phyloP scores from a whole-genome alignment of 2,329 filamentous ascomycete genomes.

The Fusarium tricinctum region DNA sequence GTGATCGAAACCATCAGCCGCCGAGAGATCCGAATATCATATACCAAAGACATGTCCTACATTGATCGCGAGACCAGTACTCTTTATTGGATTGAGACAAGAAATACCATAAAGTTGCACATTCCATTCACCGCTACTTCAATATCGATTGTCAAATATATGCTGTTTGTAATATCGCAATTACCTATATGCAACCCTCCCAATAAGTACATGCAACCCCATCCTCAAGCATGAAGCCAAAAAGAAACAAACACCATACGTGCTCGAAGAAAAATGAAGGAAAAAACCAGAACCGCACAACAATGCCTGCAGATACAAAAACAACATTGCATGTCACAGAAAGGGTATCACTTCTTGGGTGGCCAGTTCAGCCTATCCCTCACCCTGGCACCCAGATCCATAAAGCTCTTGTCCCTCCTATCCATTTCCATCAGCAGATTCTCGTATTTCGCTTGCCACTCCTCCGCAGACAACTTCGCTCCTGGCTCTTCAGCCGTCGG shows the following conservation, averaged over 20 bases:
- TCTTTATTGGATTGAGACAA: neutral
- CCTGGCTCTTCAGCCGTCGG: conserved; percentile 28
- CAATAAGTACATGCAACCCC: conserved; percentile 1
- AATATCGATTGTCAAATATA: neutral
- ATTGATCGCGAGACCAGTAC: neutral
- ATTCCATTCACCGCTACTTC: conserved; percentile 12
- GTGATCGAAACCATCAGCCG: conserved; percentile 11
- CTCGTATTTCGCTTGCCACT: conserved; percentile 68
- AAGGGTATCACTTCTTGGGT: conserved; percentile 42
- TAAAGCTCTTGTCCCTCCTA: conserved; percentile 68
- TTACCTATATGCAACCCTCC: neutral
- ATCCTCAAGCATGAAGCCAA: neutral
- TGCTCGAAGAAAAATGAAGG: conserved; percentile 2
- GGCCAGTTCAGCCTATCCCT: conserved; percentile 54
- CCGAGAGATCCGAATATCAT: conserved; percentile 27
- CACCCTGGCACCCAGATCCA: conserved; percentile 60
- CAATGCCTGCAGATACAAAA: conserved; percentile 2
- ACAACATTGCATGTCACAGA: conserved; percentile 6
- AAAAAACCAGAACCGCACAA: conserved; percentile 5
- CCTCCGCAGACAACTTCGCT: conserved; percentile 51
- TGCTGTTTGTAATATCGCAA: neutral
- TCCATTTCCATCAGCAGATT: conserved; percentile 72
- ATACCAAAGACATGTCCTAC: neutral
- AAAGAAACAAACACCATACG: conserved; percentile 14
- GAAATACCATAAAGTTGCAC: neutral